phyloP scores from a whole-genome alignment of 768 basidiomycete species.

The Sarcodon sp. region DNA sequence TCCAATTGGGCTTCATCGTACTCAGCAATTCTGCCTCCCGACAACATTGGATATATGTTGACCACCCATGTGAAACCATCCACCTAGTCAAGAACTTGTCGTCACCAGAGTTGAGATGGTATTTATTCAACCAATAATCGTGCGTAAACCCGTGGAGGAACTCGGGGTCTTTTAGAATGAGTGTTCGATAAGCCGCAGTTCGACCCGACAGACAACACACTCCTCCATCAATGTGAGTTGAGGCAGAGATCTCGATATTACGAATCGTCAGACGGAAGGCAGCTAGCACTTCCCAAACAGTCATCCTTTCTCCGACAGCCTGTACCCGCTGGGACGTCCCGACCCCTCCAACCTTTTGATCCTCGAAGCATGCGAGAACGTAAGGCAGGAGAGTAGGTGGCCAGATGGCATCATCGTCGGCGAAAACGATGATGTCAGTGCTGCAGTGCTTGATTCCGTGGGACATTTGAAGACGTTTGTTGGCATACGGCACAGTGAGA shows the following conservation, averaged over 20 bases:
- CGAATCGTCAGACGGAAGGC: conserved; percentile 88
- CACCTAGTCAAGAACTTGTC: conserved; percentile 92
- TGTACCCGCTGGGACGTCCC: conserved; percentile 87
- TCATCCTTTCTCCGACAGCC: conserved; percentile 65
- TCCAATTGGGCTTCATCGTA: conserved; percentile 97
- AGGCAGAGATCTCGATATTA: conserved; percentile 84
- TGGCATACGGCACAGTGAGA: conserved; percentile 84
- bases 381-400: conserved; percentile 83
- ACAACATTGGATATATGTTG: conserved; percentile 85
- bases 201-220: conserved; percentile 86
- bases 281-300: conserved; percentile 91
- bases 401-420: conserved; percentile 95
- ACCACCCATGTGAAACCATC: conserved; percentile 96
- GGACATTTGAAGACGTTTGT: conserved; percentile 89
- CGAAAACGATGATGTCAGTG: conserved; percentile 90
- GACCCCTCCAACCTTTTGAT: conserved; percentile 87
- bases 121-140: conserved; percentile 89
- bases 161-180: conserved; percentile 91
- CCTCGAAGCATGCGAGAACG: conserved; percentile 86
- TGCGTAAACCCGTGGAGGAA: conserved; percentile 90
- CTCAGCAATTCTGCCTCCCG: conserved; percentile 75
- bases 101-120: conserved; percentile 89
- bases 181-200: conserved; percentile 87
- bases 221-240: conserved; percentile 89
- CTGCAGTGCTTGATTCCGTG: conserved; percentile 86